Evolutionary conservation across 2,329 filamentous ascomycete species (phyloP).

Genomic region (Venturia nashicola): DNA sequence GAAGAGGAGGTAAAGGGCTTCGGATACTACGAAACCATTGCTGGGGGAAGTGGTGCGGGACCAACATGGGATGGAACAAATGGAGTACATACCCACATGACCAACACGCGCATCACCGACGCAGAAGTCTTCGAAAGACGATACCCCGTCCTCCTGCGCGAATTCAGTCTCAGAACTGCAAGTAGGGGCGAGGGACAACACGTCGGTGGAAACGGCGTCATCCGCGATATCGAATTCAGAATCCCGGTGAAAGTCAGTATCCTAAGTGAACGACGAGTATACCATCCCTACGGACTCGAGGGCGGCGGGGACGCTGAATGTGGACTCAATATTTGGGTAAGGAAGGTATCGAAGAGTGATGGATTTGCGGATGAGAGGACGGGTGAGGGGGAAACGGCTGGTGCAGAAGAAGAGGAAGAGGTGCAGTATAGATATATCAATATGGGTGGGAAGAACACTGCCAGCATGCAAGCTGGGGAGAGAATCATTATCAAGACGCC

Average conservation of each 20-base stretch:
- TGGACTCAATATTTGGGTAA: slow-evolving; percentile 80
- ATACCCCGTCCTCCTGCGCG: slow-evolving; percentile 60
- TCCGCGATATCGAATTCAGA: slow-evolving; percentile 71
- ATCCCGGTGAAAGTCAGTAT: slow-evolving; percentile 69
- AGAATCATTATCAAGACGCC: slow-evolving; percentile 67
- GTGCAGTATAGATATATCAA: slow-evolving; percentile 52
- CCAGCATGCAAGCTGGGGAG: slow-evolving; percentile 63
- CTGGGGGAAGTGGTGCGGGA: slow-evolving; percentile 63
- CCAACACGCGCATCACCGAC: slow-evolving; percentile 75
- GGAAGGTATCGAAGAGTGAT: slow-evolving; percentile 42
- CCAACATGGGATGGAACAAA: slow-evolving; percentile 60
- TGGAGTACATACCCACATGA: slow-evolving; percentile 77
- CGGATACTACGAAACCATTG: slow-evolving; percentile 80
- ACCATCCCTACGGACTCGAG: slow-evolving; percentile 68
- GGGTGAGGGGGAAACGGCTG: slow-evolving; percentile 32
- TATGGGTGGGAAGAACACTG: slow-evolving; percentile 68
- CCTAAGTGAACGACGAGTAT: slow-evolving; percentile 62
- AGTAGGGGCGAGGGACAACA: slow-evolving; percentile 55
- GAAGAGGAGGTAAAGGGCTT: slow-evolving; percentile 59
- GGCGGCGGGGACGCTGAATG: slow-evolving; percentile 70
- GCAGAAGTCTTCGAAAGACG: slow-evolving; percentile 66
- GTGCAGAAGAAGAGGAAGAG: slow-evolving; percentile 22
- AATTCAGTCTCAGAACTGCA: slow-evolving; percentile 53
- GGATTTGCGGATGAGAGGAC: slow-evolving; percentile 12
- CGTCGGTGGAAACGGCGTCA: slow-evolving; percentile 61